phyloP scores from a whole-genome alignment of 352 stramenopile species.

The Pythium brassicae region DNA sequence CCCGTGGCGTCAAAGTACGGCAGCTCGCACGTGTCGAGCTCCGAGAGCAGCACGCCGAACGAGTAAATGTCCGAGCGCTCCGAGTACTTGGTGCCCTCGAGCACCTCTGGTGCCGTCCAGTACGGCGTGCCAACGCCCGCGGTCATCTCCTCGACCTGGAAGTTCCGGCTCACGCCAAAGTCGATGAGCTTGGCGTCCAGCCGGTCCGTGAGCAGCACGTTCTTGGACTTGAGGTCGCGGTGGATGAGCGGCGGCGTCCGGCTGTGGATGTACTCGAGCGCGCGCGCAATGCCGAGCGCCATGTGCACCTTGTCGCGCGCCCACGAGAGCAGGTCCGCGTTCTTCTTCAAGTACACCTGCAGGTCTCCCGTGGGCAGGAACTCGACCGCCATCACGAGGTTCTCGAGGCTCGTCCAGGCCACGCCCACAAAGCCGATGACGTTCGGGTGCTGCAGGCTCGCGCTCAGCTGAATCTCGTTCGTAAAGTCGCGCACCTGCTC shows the following conservation, averaged over 20 bases:
- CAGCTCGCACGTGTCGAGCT: conserved; percentile 22
- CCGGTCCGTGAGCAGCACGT: conserved; percentile 24
- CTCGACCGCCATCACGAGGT: conserved; percentile 22
- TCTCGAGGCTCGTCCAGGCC: conserved; percentile 30
- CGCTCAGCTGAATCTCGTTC: conserved; percentile 32
- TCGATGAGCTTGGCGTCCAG: conserved; percentile 34
- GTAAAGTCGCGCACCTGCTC: conserved; percentile 36
- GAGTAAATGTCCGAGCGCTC: conserved; percentile 32
- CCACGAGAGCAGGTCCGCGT: conserved; percentile 9
- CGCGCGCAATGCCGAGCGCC: conserved; percentile 25
- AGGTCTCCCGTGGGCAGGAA: conserved; percentile 23
- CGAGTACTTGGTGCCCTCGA: conserved; percentile 19
- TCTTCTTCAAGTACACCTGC: conserved; percentile 13
- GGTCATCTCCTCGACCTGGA: conserved; percentile 6
- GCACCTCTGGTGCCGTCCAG: conserved; percentile 34
- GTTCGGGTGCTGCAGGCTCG: conserved; percentile 41
- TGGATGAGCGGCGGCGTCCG: conserved; percentile 21
- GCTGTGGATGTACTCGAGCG: conserved; percentile 32
- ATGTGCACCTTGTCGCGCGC: conserved; percentile 20
- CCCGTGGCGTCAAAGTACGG: conserved; percentile 25
- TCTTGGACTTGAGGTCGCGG: conserved; percentile 39
- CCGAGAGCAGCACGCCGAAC: conserved; percentile 33
- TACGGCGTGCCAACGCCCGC: conserved; percentile 15
- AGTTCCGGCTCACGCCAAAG: conserved; percentile 21
- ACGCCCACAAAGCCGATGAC: conserved; percentile 50